Evolutionary conservation across 2,329 filamentous ascomycete species (phyloP), one percentile per base, ranked within the genome.

Genomic region (Cercospora beticola): DNA sequence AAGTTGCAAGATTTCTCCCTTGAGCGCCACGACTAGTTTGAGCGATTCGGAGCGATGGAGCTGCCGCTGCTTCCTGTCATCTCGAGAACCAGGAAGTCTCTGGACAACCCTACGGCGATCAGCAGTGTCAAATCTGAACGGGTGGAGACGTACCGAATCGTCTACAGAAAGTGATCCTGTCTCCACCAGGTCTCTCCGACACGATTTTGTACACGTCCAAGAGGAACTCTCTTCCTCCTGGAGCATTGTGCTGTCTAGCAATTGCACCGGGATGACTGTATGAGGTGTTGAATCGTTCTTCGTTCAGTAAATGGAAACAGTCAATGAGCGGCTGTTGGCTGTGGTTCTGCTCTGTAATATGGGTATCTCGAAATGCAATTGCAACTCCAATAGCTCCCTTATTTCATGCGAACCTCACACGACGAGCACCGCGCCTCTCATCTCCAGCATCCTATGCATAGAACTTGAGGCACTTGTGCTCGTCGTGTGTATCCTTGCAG

Each of bases 401-500:
- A 21, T 23, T 30, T 64, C 30, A 40, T 18, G 18, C 62, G 26
- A 40, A 49, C 5, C 43, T 40, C 9, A 40, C 65, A 63, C 54
- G 33, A 58, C 28, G 61, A 60, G 40, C 66, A 56, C 36, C 18
- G 56, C 66, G 54, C 61, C 61, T 68, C 5, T 33, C 43, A 33
- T 26, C 58, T 46, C 66, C 61, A 61, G 61, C 66, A 58, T 64
- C 54, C 66, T 68, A 79, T 64, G 76, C 78, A 68, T 79, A 80
- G 67, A 80, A 79, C 74, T 89, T 83, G 67, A 88, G 86, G 70
- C 92, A 85, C 73, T 89, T 90, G 74, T 91, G 90, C 78, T 92
- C 90, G 64, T 88, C 86, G 78, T 94, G 92, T 70, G 86, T 83
- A 75, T 88, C 88, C 74, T 93, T 84, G 75, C 92, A 94, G 68